Evolutionary conservation across 2,329 filamentous ascomycete species (phyloP).

Genomic region (Didymella segeticola): DNA sequence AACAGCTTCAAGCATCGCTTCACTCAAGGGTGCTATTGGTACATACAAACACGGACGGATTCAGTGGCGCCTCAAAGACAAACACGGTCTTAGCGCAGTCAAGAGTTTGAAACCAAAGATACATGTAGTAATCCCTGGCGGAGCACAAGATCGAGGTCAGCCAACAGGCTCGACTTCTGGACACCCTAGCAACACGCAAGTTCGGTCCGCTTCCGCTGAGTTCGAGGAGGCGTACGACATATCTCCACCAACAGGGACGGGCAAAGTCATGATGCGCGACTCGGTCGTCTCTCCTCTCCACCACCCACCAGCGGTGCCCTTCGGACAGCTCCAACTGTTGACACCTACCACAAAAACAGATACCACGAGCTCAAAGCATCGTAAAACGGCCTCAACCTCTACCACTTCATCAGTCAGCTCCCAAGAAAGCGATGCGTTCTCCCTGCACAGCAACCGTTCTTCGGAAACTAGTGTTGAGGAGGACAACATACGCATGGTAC

Average conservation of each 20-base stretch:
- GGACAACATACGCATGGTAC: conserved; percentile 25
- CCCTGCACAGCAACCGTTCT: conserved; percentile 49
- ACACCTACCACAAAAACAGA: conserved; percentile 1
- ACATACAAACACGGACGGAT: conserved; percentile 54
- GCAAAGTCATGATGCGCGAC: conserved; percentile 28
- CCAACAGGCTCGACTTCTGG: conserved; percentile 39
- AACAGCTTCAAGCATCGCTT: conserved; percentile 29
- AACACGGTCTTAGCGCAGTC: conserved; percentile 18
- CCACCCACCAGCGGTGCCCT: conserved; percentile 23
- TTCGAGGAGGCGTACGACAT: conserved; percentile 31
- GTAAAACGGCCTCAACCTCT: conserved; percentile 21
- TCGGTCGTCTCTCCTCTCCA: conserved; percentile 43
- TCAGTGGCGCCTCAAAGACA: conserved; percentile 47
- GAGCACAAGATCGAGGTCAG: conserved; percentile 38
- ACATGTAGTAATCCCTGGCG: conserved; percentile 47
- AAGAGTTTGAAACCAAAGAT: conserved; percentile 41
- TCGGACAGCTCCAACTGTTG: conserved; percentile 22
- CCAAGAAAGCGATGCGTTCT: conserved; percentile 46
- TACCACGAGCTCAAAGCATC: conserved; percentile 13
- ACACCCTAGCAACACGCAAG: conserved; percentile 27
- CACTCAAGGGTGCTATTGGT: conserved; percentile 48
- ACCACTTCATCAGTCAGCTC: conserved; percentile 48
- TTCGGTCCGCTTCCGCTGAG: conserved; percentile 30
- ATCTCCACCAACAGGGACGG: conserved; percentile 42
- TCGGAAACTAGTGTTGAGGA: conserved; percentile 50